Percentiles rank a stretch among this genome's conserved stretches.
Evolutionary conservation across 306 rosid species (phyloP).

Genomic region (Prunus davidiana): DNA sequence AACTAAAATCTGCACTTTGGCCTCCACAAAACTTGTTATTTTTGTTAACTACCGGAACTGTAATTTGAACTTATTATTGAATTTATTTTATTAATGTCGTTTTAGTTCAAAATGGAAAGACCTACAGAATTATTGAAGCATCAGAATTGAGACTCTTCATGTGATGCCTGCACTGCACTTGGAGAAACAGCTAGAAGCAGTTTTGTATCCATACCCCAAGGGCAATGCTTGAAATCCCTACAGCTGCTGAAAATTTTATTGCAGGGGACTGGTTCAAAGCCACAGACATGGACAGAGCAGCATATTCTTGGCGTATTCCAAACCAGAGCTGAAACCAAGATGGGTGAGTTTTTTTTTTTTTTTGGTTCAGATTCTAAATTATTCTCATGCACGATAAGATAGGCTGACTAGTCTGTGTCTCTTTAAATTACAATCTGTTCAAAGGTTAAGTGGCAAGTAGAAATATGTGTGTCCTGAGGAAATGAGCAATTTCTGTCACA

Average conservation of each 20-base stretch:
- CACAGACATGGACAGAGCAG: background rate
- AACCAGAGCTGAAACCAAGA: constrained; percentile 4
- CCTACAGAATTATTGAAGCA: constrained; percentile 24
- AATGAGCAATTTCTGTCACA: background rate
- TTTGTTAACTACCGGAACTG: background rate
- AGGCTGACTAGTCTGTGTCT: background rate
- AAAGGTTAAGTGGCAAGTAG: no score
- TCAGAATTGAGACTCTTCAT: constrained; percentile 9
- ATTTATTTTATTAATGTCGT: background rate
- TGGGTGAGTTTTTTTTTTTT: background rate
- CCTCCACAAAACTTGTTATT: background rate
- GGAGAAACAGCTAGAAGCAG: constrained; percentile 1
- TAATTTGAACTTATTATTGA: background rate
- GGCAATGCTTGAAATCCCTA: constrained; percentile 22
- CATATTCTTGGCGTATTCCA: constrained; percentile 6
- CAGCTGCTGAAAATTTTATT: constrained; percentile 13
- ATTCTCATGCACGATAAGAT: background rate
- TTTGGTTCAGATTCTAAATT: background rate
- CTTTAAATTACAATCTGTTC: no score
- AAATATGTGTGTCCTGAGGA: no score
- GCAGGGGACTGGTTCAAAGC: constrained; percentile 13
- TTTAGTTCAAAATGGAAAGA: background rate
- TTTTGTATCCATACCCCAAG: constrained; percentile 23
- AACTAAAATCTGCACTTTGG: background rate
- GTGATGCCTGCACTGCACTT: constrained; percentile 20